Base-by-base conservation (phyloP, 116 monocot species). In the Iris pallida region DNA sequence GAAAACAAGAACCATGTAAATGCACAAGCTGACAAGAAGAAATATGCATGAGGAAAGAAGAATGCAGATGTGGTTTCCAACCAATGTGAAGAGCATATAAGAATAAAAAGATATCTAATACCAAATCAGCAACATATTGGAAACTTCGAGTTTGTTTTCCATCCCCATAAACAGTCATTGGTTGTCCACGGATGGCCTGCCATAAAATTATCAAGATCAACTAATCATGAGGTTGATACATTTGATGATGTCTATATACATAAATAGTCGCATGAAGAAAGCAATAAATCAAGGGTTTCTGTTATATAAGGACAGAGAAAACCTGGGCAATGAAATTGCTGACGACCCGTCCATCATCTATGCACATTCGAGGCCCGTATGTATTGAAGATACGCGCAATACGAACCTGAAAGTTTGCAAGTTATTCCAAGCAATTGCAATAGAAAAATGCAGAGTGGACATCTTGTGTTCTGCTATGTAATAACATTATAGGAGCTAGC, bases 311-410 rank as follows among this genome's bases (percentile, higher is more conserved):
- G 14, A 40, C 5, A 62, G 59, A 42, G 42, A 48, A 48, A 64
- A 84, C 88, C 76, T 84, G 88, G 11, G 81, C 84, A 46, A 88
- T 81, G 65, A 84, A 88, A 72, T 84, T 84, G 81, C 84, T 81
- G 11, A 88, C 84, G 40, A 88, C 88, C 20, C 88, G 80, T 1
- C 88, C 84, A 73, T 88, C 88, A 75, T 88, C 84, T 42, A 84
- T 65, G 70, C 84, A 84, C 88, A 88, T 88, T 30, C 84, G 84
- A 62, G 87, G 88, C n/a, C 88, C 88, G 73, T 88, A 88, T 11
- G 88, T 84, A 61, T 84, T 88, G 63, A 88, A 88, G 70, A 88
- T 88, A n/a, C 84, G 83, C 13, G 88, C 83, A 81, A 88, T 84
- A 18, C 88, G 80, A 68, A 88, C 88, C 88, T 88, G 70, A 20